Percentiles rank a stretch among this genome's conserved stretches.
phyloP scores from a whole-genome alignment of 305 asterid genomes.

The Rubia peregrina region DNA sequence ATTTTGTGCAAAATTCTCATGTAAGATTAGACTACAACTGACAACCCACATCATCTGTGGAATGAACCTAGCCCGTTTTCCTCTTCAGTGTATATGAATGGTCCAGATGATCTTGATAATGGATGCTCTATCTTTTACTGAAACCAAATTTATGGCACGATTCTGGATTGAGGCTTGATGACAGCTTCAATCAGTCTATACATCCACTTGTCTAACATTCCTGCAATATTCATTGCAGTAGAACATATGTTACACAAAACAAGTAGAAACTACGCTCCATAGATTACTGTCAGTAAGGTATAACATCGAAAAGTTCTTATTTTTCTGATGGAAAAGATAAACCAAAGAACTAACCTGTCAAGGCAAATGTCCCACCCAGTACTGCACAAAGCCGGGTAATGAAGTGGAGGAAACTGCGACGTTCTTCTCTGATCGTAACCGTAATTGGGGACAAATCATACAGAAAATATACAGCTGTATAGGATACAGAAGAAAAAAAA shows the following conservation, averaged over 20 bases:
- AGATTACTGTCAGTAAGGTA: background rate
- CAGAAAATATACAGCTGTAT: conserved; percentile 89
- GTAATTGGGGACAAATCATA: conserved; percentile 97
- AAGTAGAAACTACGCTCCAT: background rate
- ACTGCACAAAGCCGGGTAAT: conserved; percentile 98
- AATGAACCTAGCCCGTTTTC: background rate
- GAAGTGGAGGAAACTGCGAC: conserved; percentile 97
- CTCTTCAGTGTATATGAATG: background rate
- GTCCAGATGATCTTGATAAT: background rate
- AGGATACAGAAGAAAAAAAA: conserved; percentile 3
- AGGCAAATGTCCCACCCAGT: conserved; percentile 96
- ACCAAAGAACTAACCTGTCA: conserved; percentile 56
- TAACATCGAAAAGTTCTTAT: background rate
- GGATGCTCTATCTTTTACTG: background rate
- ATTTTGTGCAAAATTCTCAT: background rate
- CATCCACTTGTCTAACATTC: conserved; percentile 97
- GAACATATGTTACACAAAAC: background rate
- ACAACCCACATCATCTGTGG: conserved; percentile 8
- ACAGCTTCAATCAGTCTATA: conserved; percentile 60
- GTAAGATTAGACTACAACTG: background rate
- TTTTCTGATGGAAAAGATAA: background rate
- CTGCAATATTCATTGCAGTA: conserved; percentile 31
- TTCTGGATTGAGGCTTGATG: conserved; percentile 55
- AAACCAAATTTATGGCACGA: conserved; percentile 37
- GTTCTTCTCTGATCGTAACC: conserved; percentile 94